phyloP scores from a whole-genome alignment of 2,329 filamentous ascomycete species.

The Fusarium succisae region DNA sequence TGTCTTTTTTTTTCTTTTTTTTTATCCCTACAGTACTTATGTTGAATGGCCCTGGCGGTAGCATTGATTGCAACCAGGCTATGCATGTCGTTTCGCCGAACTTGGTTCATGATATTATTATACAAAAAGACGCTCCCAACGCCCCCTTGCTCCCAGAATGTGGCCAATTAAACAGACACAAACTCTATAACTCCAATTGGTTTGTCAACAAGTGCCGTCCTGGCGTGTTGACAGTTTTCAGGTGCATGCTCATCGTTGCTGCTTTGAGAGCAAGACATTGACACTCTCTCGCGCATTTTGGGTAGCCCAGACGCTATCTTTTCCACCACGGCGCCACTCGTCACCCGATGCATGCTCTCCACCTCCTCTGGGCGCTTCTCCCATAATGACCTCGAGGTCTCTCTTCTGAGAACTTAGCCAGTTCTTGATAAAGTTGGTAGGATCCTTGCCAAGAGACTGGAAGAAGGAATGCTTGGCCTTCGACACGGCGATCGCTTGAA shows the following conservation, averaged over 20 bases:
- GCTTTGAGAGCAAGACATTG: constrained; percentile 67
- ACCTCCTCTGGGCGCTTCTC: constrained; percentile 76
- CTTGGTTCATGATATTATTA: constrained; percentile 39
- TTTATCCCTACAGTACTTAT: constrained; percentile 15
- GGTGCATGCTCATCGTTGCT: constrained; percentile 51
- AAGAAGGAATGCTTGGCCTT: constrained; percentile 94
- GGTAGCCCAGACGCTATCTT: constrained; percentile 64
- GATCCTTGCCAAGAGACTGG: constrained; percentile 79
- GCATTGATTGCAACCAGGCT: constrained; percentile 13
- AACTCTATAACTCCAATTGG: constrained; percentile 37
- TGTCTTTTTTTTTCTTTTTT: neutral
- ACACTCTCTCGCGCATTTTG: constrained; percentile 70
- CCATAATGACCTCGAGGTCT: constrained; percentile 87
- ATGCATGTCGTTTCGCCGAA: constrained; percentile 18
- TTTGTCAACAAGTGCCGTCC: neutral
- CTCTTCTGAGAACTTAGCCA: constrained; percentile 94
- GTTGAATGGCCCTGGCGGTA: constrained; percentile 5
- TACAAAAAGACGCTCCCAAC: constrained; percentile 42
- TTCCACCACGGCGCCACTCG: constrained; percentile 74
- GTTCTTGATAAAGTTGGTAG: constrained; percentile 81
- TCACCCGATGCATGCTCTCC: constrained; percentile 65
- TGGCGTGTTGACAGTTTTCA: neutral
- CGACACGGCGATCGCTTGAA: constrained; percentile 84
- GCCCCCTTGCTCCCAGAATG: constrained; percentile 34
- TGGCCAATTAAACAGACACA: constrained; percentile 33